These are phyloP conservation scores for Aurantiochytrium sp. DNA, from an alignment of 108 stramenopile genomes.

Conservation along the genomic window DNA sequence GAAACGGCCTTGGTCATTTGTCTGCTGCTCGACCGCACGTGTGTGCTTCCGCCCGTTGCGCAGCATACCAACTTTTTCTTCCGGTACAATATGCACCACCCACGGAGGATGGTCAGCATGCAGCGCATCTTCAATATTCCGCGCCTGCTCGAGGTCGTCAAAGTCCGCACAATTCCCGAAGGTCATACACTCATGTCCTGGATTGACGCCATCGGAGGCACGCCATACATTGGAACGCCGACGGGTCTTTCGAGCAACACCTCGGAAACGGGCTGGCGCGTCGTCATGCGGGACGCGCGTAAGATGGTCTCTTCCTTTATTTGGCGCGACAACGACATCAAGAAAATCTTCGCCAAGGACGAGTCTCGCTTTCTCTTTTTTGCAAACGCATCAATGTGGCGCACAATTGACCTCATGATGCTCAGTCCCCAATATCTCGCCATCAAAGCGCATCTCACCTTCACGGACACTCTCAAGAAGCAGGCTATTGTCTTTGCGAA, in stretches of 20 bases:
- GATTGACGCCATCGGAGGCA: background rate
- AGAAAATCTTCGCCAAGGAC: background rate
- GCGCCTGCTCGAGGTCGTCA: background rate
- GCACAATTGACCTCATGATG: constrained; percentile 1
- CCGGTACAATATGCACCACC: background rate
- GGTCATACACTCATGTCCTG: background rate
- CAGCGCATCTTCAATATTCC: constrained; percentile 5
- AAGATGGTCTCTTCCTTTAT: background rate
- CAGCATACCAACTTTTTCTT: constrained; percentile 3
- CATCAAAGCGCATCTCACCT: background rate
- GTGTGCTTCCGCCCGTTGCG: background rate
- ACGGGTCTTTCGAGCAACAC: background rate
- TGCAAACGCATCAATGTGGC: background rate
- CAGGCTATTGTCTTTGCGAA: background rate
- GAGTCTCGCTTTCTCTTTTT: background rate
- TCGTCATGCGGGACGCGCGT: constrained; percentile 10
- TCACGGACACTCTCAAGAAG: background rate
- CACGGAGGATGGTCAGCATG: background rate
- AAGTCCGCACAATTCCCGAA: background rate
- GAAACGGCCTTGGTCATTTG: background rate
- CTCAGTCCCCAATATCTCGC: background rate
- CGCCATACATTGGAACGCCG: background rate
- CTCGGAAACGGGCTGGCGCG: background rate
- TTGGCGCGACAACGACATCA: background rate
- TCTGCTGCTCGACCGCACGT: background rate